phyloP scores from a whole-genome alignment of 1,284 basidiomycete species.

The Cutaneotrichosporon spelunceum region DNA sequence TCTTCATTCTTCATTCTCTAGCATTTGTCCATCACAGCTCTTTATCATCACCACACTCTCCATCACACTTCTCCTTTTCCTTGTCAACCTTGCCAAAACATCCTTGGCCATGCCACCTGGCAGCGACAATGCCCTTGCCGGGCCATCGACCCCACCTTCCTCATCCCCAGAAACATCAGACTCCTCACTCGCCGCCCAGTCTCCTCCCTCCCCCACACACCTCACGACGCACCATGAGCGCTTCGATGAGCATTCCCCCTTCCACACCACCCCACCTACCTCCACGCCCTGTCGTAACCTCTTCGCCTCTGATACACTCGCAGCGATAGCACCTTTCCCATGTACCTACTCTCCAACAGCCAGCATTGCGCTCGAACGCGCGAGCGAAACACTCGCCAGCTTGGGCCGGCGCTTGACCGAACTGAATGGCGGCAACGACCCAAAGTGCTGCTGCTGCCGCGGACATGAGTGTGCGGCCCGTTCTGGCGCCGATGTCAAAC shows the following conservation, averaged over 20 bases:
- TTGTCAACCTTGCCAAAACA: background rate
- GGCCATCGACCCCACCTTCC: background rate
- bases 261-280: background rate
- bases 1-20: background rate
- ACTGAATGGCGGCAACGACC: conserved; percentile 26
- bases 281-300: background rate
- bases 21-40: background rate
- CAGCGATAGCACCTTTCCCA: background rate
- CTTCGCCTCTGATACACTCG: background rate
- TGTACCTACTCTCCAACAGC: conserved; percentile 34
- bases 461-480: conserved; percentile 45
- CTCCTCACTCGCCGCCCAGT: background rate
- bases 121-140: background rate
- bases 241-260: background rate
- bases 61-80: background rate
- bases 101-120: background rate
- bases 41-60: background rate
- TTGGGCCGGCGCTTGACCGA: conserved; percentile 36
- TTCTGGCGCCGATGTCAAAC: conserved; percentile 66
- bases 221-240: background rate
- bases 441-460: conserved; percentile 32
- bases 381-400: conserved; percentile 44
- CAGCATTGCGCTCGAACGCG: conserved; percentile 34
- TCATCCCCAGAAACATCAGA: background rate
- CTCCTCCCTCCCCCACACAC: background rate